Evolutionary conservation across 192 early-diverging fungal species (phyloP).

Genomic region (Backusella tarrabulga): DNA sequence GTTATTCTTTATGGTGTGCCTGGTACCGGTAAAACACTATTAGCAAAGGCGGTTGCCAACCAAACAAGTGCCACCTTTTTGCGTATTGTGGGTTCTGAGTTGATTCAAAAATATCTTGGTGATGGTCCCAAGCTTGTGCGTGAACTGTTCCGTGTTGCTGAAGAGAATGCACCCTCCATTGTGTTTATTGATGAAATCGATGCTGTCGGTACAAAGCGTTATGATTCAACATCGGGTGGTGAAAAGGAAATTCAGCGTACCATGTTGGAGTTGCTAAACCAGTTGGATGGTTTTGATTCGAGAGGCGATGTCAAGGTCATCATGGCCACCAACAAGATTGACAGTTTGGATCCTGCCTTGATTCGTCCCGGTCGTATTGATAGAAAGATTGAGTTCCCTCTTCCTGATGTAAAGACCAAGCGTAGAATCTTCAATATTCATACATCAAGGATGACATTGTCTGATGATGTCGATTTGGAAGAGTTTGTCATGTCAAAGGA

Average conservation of each 20-base stretch:
- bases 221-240: slow-evolving; percentile 92
- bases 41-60: slow-evolving; percentile 98
- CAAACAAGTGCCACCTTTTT: slow-evolving; percentile 98
- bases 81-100: slow-evolving; percentile 94
- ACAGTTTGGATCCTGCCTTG: slow-evolving; percentile 95
- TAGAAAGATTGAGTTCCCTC: slow-evolving; percentile 98
- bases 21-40: slow-evolving; percentile 90
- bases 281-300: slow-evolving; percentile 97
- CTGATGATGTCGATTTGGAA: slow-evolving; percentile 96
- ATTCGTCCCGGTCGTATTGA: slow-evolving; percentile 96
- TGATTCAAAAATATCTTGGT: slow-evolving; percentile 99
- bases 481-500: slow-evolving; percentile 99
- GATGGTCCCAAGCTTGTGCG: slow-evolving; percentile 98
- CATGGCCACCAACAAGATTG: slow-evolving; percentile 98
- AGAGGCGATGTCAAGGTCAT: slow-evolving; percentile 97
- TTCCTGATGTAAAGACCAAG: slow-evolving; percentile 96
- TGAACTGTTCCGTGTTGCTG: slow-evolving; percentile 94
- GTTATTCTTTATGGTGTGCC: slow-evolving; percentile 95
- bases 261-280: slow-evolving; percentile 96
- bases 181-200: slow-evolving; percentile 99
- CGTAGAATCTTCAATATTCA: slow-evolving; percentile 97
- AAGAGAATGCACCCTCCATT: slow-evolving; percentile 96
- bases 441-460: slow-evolving; percentile 91
- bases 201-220: slow-evolving; percentile 96
- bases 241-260: slow-evolving; percentile 98